Evolutionary conservation across 2,329 filamentous ascomycete species (phyloP).

Genomic region (Emmonsia crescens): DNA sequence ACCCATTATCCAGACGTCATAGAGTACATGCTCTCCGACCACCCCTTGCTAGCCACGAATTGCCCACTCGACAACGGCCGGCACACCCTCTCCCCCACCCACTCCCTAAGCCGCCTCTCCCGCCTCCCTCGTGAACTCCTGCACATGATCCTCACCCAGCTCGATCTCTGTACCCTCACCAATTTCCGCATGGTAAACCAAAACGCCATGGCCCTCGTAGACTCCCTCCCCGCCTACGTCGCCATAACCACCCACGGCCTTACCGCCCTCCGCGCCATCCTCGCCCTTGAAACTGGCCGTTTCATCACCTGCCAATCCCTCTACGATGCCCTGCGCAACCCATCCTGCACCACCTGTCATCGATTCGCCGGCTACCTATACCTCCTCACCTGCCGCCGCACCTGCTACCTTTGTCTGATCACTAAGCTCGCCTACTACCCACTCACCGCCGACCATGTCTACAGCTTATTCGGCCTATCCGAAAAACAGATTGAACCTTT

Average conservation of each 20-base stretch:
- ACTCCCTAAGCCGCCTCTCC: slow-evolving; percentile 16
- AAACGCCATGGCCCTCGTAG: slow-evolving; percentile 27
- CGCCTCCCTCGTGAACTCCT: slow-evolving; percentile 22
- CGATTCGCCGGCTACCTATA: slow-evolving; percentile 31
- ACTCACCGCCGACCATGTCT: no score
- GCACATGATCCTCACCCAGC: slow-evolving; percentile 16
- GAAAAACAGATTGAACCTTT: no score
- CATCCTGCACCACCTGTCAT: slow-evolving; percentile 26
- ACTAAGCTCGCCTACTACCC: slow-evolving; percentile 4
- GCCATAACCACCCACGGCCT: no score
- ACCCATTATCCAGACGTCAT: no score
- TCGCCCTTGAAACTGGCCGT: no score
- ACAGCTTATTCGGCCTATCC: no score
- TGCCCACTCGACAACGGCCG: slow-evolving; percentile 19
- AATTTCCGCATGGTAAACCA: slow-evolving; percentile 28
- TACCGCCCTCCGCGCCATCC: no score
- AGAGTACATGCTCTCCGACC: no score
- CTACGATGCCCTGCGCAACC: slow-evolving; percentile 23
- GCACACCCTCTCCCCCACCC: slow-evolving; percentile 2
- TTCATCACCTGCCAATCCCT: slow-evolving; percentile 21
- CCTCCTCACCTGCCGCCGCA: slow-evolving; percentile 28
- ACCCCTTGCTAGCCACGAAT: slow-evolving; percentile 5
- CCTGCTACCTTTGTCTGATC: slow-evolving; percentile 32
- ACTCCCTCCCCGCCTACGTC: no score
- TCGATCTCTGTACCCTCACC: slow-evolving; percentile 26